These are phyloP conservation scores for Chlorella ohadii DNA, from an alignment of 139 green algal genomes.

Conservation along the genomic window DNA sequence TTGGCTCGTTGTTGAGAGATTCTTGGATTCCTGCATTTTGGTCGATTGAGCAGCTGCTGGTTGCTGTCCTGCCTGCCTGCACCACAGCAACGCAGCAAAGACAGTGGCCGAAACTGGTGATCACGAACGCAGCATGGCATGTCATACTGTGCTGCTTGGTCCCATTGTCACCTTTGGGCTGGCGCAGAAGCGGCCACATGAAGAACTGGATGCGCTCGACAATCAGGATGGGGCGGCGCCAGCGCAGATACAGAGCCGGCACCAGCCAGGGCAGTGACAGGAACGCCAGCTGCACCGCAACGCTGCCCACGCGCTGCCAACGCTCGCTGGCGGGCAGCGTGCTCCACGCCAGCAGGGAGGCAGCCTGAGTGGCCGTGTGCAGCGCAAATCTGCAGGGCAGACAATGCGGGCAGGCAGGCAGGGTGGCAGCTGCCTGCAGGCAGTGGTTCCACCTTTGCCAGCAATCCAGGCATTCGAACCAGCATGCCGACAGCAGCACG, in stretches of 20 bases:
- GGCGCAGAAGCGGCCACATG: background rate
- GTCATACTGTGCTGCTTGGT: too few species aligned
- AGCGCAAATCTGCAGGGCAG: background rate
- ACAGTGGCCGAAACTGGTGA: too few species aligned
- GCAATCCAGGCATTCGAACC: too few species aligned
- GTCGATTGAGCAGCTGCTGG: too few species aligned
- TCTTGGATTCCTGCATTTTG: background rate
- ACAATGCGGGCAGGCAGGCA: too few species aligned
- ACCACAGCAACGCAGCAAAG: background rate
- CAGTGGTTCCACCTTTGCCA: too few species aligned
- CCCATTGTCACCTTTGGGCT: background rate
- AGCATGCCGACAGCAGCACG: too few species aligned
- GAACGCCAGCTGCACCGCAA: background rate
- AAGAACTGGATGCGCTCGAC: constrained; percentile 1
- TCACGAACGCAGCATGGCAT: too few species aligned
- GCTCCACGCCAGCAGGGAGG: background rate
- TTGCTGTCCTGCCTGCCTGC: background rate
- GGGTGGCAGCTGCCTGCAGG: too few species aligned
- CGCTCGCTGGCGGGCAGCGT: background rate
- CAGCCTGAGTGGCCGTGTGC: background rate
- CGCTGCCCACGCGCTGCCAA: background rate
- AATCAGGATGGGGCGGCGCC: background rate
- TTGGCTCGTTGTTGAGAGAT: background rate
- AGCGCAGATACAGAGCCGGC: background rate
- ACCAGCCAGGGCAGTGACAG: background rate